Conservation (phyloP, 169 alveolate species). For the Plasmodium vivax region DNA sequence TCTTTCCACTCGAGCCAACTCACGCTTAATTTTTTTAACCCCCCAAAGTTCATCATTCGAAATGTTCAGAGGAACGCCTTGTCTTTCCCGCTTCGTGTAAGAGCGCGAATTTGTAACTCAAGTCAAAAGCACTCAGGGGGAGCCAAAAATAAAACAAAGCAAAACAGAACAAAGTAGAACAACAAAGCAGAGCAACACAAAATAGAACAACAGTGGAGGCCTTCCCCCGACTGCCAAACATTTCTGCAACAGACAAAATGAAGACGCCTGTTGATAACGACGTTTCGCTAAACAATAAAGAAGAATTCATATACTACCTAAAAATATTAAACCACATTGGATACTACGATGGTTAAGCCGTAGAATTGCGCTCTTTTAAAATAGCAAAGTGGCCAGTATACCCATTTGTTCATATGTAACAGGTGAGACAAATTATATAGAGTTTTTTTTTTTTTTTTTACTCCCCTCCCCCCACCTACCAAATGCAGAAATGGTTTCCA, state of each 20-base stretch:
- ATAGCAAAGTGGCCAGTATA: background rate
- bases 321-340: slow-evolving; percentile 66
- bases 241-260: slow-evolving; percentile 21
- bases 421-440: background rate
- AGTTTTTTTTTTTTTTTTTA: background rate
- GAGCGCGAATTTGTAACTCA: background rate
- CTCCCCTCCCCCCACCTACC: background rate
- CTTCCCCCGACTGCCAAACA: background rate
- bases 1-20: background rate
- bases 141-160: background rate
- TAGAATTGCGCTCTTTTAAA: background rate
- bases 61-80: background rate
- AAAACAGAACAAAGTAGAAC: background rate
- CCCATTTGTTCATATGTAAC: background rate
- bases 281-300: slow-evolving; percentile 25
- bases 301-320: slow-evolving; percentile 65
- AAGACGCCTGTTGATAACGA: slow-evolving; percentile 30
- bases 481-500: slow-evolving; percentile 47
- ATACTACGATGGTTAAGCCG: slow-evolving; percentile 66
- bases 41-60: background rate
- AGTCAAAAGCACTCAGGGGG: background rate
- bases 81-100: background rate
- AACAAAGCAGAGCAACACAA: background rate
- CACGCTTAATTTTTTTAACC: background rate
- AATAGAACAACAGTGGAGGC: background rate